Conservation (phyloP, 1,284 basidiomycete genomes). For the Heterobasidion parviporum region DNA sequence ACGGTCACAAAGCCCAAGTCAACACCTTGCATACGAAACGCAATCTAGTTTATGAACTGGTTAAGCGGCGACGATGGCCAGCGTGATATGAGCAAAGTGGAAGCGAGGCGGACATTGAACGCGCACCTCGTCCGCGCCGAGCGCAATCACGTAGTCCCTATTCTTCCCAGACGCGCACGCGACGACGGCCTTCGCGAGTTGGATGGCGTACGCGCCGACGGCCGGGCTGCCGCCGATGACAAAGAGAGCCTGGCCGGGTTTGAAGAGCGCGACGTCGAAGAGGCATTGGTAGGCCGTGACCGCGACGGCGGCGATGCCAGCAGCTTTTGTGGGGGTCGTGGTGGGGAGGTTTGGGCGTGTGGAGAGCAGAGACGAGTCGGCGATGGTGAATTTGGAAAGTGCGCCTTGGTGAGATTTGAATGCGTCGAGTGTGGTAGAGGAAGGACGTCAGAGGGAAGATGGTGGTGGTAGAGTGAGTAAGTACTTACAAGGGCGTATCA, state of each 20-base stretch:
- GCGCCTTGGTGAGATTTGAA: conserved; percentile 35
- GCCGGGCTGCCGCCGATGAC: conserved; percentile 60
- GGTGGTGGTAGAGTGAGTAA: neutral
- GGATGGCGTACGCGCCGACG: conserved; percentile 56
- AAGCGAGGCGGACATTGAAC: neutral
- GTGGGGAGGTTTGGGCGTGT: conserved; percentile 30
- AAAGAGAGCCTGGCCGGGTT: conserved; percentile 43
- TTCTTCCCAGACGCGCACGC: conserved; percentile 49
- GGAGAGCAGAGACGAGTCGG: conserved; percentile 33
- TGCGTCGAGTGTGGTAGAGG: conserved; percentile 3
- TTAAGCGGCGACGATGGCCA: neutral
- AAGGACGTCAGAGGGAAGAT: neutral
- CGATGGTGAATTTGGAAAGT: conserved; percentile 41
- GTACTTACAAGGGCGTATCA: conserved; percentile 29
- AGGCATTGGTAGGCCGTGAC: conserved; percentile 51
- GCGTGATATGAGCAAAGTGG: neutral
- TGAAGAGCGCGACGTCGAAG: conserved; percentile 28
- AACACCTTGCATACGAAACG: too few species aligned
- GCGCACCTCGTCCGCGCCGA: conserved; percentile 35
- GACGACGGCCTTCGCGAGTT: conserved; percentile 53
- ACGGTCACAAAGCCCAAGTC: too few species aligned
- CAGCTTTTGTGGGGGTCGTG: conserved; percentile 43
- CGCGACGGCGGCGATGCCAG: conserved; percentile 47
- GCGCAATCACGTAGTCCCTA: conserved; percentile 27
- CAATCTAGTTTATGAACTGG: conserved; percentile 32